phyloP scores from a whole-genome alignment of 306 rosid species.

The Prunus dulcis region DNA sequence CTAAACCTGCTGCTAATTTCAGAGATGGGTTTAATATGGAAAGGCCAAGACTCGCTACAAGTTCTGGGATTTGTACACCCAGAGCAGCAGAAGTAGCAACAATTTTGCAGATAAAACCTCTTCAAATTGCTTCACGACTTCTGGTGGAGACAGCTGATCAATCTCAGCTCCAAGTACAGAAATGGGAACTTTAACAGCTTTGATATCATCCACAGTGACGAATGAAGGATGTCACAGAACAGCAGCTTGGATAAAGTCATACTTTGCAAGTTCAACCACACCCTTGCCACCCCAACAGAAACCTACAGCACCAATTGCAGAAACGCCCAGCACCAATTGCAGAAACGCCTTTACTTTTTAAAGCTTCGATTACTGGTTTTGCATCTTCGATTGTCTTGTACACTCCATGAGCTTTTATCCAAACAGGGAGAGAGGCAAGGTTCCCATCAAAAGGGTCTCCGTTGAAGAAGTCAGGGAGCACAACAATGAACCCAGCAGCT shows the following conservation, averaged over 20 bases:
- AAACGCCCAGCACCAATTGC: no score
- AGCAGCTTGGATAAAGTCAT: conserved; percentile 38
- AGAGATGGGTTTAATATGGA: conserved; percentile 30
- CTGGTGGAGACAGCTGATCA: conserved; percentile 35
- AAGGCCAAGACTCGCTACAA: no score
- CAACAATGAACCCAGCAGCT: conserved; percentile 50
- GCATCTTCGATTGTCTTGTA: conserved; percentile 49
- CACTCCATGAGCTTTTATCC: conserved; percentile 47
- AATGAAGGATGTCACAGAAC: conserved; percentile 46
- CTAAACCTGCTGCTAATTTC: conserved; percentile 65
- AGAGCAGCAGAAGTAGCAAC: no score
- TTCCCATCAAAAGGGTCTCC: conserved; percentile 47
- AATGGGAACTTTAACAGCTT: conserved; percentile 46
- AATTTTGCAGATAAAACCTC: conserved; percentile 31
- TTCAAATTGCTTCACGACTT: conserved; percentile 39
- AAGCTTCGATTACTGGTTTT: conserved; percentile 43
- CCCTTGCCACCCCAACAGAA: conserved; percentile 70
- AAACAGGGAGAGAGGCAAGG: conserved; percentile 19
- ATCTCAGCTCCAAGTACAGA: conserved; percentile 50
- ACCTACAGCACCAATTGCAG: conserved; percentile 63
- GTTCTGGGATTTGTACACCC: no score
- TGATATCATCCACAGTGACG: conserved; percentile 50
- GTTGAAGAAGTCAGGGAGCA: conserved; percentile 57
- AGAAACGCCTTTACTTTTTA: conserved; percentile 48
- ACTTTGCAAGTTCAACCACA: conserved; percentile 35